These are phyloP conservation scores for Camelina neglecta DNA, from an alignment of 345 rosid species.

Conservation along the genomic window DNA sequence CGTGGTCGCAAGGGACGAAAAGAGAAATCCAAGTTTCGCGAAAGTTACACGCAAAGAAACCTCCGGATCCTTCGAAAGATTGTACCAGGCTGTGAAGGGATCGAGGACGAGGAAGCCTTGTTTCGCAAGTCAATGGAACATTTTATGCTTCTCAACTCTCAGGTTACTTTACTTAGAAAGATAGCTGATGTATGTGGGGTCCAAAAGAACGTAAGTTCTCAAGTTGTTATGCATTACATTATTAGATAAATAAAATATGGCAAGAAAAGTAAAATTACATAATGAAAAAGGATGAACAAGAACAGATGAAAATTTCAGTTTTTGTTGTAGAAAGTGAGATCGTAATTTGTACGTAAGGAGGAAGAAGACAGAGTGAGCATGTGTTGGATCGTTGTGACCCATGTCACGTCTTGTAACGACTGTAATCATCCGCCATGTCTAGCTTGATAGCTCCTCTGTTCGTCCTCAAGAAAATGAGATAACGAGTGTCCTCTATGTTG, in stretches of 20 bases:
- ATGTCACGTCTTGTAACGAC: constrained; percentile 69
- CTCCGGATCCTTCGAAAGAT: constrained; percentile 46
- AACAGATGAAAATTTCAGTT: background rate
- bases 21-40: constrained; percentile 41
- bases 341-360: constrained; percentile 48
- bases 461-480: constrained; percentile 68
- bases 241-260: constrained; percentile 10
- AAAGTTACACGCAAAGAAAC: constrained; percentile 45
- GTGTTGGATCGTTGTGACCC: constrained; percentile 73
- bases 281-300: constrained; percentile 11
- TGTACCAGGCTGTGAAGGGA: constrained; percentile 54
- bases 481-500: constrained; percentile 56
- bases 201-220: constrained; percentile 40
- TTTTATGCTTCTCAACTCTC: constrained; percentile 51
- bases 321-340: constrained; percentile 57
- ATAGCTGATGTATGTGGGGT: constrained; percentile 47
- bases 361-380: constrained; percentile 70
- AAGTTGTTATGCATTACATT: constrained; percentile 26
- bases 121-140: constrained; percentile 56
- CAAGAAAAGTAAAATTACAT: constrained; percentile 20
- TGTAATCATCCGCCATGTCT: constrained; percentile 81
- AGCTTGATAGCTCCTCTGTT: constrained; percentile 68
- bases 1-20: constrained; percentile 35
- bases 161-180: constrained; percentile 49
- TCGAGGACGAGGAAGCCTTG: constrained; percentile 51